Conservation (phyloP, 345 rosid genomes). For the Gossypioides kirkii region DNA sequence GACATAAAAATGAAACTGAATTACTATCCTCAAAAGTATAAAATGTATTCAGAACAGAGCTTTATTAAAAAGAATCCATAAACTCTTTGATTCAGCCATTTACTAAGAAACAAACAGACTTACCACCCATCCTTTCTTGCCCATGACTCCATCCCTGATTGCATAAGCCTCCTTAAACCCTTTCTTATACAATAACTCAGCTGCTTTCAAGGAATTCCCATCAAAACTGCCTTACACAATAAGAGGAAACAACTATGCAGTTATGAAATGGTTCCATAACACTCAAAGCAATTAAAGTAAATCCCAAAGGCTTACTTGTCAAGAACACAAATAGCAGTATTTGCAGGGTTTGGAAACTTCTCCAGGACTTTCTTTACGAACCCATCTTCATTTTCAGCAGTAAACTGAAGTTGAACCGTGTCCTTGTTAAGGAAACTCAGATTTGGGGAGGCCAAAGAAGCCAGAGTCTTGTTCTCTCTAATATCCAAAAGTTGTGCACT, state of each 20-base stretch:
- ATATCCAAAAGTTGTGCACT: conserved; percentile 80
- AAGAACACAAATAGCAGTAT: conserved; percentile 58
- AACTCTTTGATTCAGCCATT: neutral
- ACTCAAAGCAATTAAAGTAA: neutral
- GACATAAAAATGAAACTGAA: neutral
- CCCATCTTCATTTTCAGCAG: conserved; percentile 31
- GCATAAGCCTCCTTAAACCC: conserved; percentile 90
- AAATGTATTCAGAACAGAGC: neutral
- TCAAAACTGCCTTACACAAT: conserved; percentile 85
- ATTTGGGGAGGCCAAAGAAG: conserved; percentile 51
- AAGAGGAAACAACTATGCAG: conserved; percentile 1
- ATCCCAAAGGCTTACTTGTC: conserved; percentile 53
- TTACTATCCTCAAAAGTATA: neutral
- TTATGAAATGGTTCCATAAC: neutral
- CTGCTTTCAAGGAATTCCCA: conserved; percentile 68
- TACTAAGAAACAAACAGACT: conserved; percentile 25
- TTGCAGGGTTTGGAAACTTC: conserved; percentile 47
- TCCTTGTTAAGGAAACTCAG: conserved; percentile 50
- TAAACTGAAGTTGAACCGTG: conserved; percentile 37
- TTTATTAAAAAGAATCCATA: neutral
- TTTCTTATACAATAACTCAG: conserved; percentile 62
- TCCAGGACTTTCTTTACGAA: conserved; percentile 56
- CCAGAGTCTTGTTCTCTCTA: conserved; percentile 40
- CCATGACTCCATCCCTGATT: conserved; percentile 74
- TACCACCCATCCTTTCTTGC: conserved; percentile 95